Evolutionary conservation across 352 stramenopile species (phyloP), one percentile per base, ranked within the genome.

Genomic region (Phytophthora foliorum): DNA sequence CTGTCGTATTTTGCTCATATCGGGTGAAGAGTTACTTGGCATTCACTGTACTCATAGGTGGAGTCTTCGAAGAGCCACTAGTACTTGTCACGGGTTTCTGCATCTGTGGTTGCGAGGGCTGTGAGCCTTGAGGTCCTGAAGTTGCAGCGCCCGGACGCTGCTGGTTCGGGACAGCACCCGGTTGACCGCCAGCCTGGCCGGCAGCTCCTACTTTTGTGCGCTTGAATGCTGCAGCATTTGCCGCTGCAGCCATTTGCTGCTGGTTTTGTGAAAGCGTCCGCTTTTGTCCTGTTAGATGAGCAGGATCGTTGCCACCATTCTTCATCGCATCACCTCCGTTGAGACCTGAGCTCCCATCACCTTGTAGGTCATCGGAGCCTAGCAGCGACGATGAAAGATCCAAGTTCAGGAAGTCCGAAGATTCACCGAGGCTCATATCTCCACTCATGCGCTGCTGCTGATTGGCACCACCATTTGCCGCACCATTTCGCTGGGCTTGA

Each of bases 1-100:
- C 57, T 66, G 59, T 77, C 56, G 67, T 53, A 42, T 48, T 61
- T 76, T 54, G 68, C 42, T 77, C 65, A 80, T 78, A 80, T 56
- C 63, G 31, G 49, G 54, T 50, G 55, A 45, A 63, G 41, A 67
- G 46, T 77, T 95, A 95, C 79, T 95, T 95, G 80, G 87, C 87
- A 81, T 95, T 95, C 57, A 95, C 87, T 75, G 87, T 87, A 83
- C 87, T 92, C 85, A 95, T 92, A 53, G 87, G 86, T 70, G 87
- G 87, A 68, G 87, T 93, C 81, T 95, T 95, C 52, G 84, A 92
- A 46, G 87, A 88, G 63, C 83, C 84, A 75, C 82, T 81, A 51
- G 77, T 67, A 69, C 84, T 84, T 77, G 81, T 74, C 44, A 84
- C 82, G 55, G 86, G 77, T 66, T 94, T 94, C 64, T 89, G 84